Percentiles rank a stretch among this genome's conserved stretches.
Conservation (phyloP, 2,329 filamentous ascomycete species). For the Mollisia scopiformis region DNA sequence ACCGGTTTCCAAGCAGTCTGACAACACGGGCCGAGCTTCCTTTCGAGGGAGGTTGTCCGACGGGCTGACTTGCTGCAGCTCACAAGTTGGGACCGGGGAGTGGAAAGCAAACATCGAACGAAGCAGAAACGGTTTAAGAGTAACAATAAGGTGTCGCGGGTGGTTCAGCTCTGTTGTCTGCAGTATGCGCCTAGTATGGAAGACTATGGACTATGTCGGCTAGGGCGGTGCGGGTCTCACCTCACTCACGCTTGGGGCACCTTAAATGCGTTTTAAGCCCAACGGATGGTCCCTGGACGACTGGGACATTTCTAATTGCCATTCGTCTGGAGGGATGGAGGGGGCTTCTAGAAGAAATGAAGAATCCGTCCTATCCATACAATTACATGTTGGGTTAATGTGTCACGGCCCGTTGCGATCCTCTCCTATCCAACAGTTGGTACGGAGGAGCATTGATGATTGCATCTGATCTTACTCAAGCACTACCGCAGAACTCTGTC, state of each 20-base stretch:
- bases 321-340: neutral
- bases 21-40: conserved; percentile 14
- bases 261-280: neutral
- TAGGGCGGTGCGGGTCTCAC: conserved; percentile 1
- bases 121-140: neutral
- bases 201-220: neutral
- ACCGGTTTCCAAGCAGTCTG: conserved; percentile 10
- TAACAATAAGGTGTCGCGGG: neutral
- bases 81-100: neutral
- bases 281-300: neutral
- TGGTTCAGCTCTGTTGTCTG: conserved; percentile 9
- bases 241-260: neutral
- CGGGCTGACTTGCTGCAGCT: conserved; percentile 2
- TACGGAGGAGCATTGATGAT: too few relatives aligned
- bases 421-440: too few relatives aligned
- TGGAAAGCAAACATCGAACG: conserved; percentile 2
- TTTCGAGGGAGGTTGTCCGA: conserved; percentile 6
- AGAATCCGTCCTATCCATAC: too few relatives aligned
- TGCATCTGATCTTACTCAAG: too few relatives aligned
- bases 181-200: conserved; percentile 1
- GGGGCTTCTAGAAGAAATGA: conserved; percentile 1
- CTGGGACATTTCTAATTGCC: neutral
- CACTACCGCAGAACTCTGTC: neutral
- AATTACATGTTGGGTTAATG: neutral
- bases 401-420: neutral